phyloP scores from a whole-genome alignment of 2,329 filamentous ascomycete genomes.

The Venturia pyrina region DNA sequence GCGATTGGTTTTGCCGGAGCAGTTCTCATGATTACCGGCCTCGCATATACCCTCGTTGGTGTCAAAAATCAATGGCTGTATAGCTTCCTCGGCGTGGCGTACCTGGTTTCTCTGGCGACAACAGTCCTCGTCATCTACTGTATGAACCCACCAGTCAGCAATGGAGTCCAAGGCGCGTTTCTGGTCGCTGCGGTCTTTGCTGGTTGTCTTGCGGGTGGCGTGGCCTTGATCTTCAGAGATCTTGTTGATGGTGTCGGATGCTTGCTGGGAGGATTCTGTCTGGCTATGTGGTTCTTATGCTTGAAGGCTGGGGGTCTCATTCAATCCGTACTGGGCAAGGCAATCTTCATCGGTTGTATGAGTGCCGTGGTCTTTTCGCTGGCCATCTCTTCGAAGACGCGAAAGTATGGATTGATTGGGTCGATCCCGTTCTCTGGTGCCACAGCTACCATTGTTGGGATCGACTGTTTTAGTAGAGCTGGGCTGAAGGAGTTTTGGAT shows the following conservation, averaged over 20 bases:
- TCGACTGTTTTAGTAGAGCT: constrained; percentile 84
- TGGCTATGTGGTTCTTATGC: constrained; percentile 84
- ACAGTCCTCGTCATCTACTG: constrained; percentile 74
- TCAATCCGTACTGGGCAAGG: constrained; percentile 48
- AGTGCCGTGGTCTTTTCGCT: constrained; percentile 58
- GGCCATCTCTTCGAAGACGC: constrained; percentile 62
- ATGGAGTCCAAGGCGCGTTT: constrained; percentile 76
- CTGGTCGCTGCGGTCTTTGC: constrained; percentile 68
- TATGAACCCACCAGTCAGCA: constrained; percentile 65
- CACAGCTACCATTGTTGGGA: constrained; percentile 68
- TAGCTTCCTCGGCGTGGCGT: constrained; percentile 7
- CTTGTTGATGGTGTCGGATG: constrained; percentile 78
- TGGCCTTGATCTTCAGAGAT: constrained; percentile 71
- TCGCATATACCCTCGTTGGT: constrained; percentile 62
- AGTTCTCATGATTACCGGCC: constrained; percentile 64
- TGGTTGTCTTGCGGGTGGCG: constrained; percentile 61
- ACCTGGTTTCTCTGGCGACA: constrained; percentile 15
- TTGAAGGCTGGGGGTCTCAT: constrained; percentile 69
- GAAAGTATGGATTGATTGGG: constrained; percentile 66
- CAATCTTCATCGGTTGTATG: constrained; percentile 67
- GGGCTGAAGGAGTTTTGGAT: constrained; percentile 95
- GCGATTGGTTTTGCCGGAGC: constrained; percentile 70
- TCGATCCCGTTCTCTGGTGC: constrained; percentile 74
- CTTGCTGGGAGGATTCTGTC: constrained; percentile 73
- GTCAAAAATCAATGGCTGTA: constrained; percentile 63